Base-by-base conservation (phyloP, 2,329 filamentous ascomycete species). In the Colletotrichum navitas region DNA sequence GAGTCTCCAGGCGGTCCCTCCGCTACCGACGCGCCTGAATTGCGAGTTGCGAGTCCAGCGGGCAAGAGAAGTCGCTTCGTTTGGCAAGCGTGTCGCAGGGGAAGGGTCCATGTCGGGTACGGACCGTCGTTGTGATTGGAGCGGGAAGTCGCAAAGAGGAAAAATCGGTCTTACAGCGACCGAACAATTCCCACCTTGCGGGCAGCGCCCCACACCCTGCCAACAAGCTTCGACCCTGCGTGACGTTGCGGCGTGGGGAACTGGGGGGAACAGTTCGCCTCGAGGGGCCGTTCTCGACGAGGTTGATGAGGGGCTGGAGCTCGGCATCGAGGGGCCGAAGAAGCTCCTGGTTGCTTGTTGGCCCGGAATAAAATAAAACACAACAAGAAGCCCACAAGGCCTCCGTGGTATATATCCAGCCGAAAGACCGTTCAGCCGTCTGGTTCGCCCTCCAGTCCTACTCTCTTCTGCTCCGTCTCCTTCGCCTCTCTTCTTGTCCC, bases 181-280 rank as follows among this genome's bases (percentile, higher is more conserved):
- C 73, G 73, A 74, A 74, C 71, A 59, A 67, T 73, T 72, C 68
- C 68, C 68, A 68, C 68, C 55, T 60, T 34, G 66, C 56, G 68
- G 68, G 51, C 56, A 66, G 63, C 43, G 63, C 54, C 68, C 71
- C 71, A 68, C 63, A 45, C 62, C 59, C 34, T 60, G 67, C 71
- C 68, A 68, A 73, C 72, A 73, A 73, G 72, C 72, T 73, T 73
- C 72, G 72, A 73, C 72, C 72, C 69, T 73, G 72, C 72, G 72
- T 69, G 72, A 73, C 69, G 55, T 72, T 72, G 56, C 69, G 68
- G 59, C 69, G 72, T 65, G 72, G 72, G 72, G 72, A 72, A 73
- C 60, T 65, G 68, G 68, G 63, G 39, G n/a, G n/a, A n/a, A n/a
- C n/a, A n/a, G n/a, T n/a, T n/a, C n/a, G n/a, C n/a, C n/a, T n/a